Evolutionary conservation across 2,329 filamentous ascomycete genomes (phyloP).

Genomic region (Graphiopsis chlorocephala): DNA sequence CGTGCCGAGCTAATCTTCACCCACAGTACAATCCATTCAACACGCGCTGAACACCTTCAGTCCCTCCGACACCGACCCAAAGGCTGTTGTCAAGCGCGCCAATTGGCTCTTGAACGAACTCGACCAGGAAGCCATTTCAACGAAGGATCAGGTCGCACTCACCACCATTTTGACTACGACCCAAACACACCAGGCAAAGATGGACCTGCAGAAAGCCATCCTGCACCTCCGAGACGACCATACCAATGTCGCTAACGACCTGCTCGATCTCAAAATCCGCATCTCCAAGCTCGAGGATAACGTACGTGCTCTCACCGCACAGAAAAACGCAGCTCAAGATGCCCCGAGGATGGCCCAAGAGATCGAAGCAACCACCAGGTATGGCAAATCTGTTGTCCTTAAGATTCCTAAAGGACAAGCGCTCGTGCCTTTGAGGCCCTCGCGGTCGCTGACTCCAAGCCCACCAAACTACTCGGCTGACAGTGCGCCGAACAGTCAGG

Average conservation of each 20-base stretch:
- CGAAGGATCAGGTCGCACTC: conserved; percentile 9
- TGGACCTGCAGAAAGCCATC: neutral
- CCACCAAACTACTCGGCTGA: neutral
- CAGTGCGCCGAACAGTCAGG: neutral
- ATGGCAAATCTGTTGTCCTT: conserved; percentile 24
- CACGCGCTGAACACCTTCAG: neutral
- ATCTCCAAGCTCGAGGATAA: conserved; percentile 24
- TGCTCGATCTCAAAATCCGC: conserved; percentile 11
- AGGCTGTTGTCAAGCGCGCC: neutral
- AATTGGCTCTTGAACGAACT: conserved; percentile 4
- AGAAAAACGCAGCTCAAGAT: conserved; percentile 6
- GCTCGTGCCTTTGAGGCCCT: neutral
- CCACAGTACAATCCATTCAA: neutral
- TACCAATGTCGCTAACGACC: neutral
- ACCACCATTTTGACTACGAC: neutral
- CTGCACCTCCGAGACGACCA: neutral
- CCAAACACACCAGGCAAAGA: neutral
- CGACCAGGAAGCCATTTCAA: neutral
- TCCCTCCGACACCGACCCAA: neutral
- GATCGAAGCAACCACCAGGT: conserved; percentile 20
- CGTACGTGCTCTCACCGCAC: conserved; percentile 24
- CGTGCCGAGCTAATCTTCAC: neutral
- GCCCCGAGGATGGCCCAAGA: conserved; percentile 19
- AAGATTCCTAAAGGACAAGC: conserved; percentile 24
- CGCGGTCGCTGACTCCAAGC: neutral